Evolutionary conservation across 176 grass and related monocot genomes (phyloP).

Genomic region (Melocanna baccifera): DNA sequence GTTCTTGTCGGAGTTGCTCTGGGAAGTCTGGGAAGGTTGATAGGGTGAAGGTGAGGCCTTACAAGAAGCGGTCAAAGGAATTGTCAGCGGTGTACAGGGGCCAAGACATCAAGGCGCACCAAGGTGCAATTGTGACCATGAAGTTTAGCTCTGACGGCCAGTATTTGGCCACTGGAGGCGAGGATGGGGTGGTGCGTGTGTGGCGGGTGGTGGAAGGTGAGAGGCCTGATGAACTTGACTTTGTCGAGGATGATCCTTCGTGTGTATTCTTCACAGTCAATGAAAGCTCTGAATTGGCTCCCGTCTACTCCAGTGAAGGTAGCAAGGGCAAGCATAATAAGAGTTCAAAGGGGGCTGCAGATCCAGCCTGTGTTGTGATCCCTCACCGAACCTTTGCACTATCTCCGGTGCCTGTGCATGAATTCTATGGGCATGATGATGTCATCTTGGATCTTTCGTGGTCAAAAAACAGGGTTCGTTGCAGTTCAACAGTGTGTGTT

Average conservation of each 20-base stretch:
- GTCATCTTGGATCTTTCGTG: constrained; percentile 86
- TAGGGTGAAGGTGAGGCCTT: constrained; percentile 57
- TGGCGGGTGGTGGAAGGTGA: constrained; percentile 66
- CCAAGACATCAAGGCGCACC: constrained; percentile 75
- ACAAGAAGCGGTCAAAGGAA: constrained; percentile 73
- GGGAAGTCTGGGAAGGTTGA: constrained; percentile 26
- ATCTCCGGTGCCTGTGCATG: constrained; percentile 59
- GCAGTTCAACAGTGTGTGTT: not conserved
- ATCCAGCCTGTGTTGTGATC: constrained; percentile 73
- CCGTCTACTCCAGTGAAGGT: constrained; percentile 38
- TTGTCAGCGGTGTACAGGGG: constrained; percentile 77
- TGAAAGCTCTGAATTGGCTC: constrained; percentile 58
- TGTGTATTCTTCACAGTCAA: constrained; percentile 70
- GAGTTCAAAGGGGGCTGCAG: constrained; percentile 40
- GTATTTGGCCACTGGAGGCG: constrained; percentile 80
- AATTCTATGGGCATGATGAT: constrained; percentile 66
- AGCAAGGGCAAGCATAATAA: constrained; percentile 49
- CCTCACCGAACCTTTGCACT: constrained; percentile 64
- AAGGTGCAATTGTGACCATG: constrained; percentile 68
- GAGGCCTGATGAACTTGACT: constrained; percentile 33
- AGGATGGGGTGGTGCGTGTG: constrained; percentile 74
- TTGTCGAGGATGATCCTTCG: constrained; percentile 64
- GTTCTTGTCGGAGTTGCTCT: constrained; percentile 25
- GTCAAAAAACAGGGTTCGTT: constrained; percentile 74
- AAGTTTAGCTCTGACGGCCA: constrained; percentile 71